Base-by-base conservation (phyloP, 2,329 filamentous ascomycete genomes). In the Thelonectria discophora region DNA sequence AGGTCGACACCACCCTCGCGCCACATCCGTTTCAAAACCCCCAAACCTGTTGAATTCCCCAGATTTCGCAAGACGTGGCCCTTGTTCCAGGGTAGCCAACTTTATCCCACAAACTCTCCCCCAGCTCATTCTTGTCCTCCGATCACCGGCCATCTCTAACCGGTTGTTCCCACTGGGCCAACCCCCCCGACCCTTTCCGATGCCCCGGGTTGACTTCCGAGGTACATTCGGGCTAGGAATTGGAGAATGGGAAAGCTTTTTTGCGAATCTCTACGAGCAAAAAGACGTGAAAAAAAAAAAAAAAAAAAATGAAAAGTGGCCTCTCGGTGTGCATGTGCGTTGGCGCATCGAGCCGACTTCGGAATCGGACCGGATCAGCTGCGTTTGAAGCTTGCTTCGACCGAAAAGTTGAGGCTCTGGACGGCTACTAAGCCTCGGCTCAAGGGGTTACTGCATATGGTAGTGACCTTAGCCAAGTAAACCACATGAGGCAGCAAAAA, bases 111-210 rank as follows among this genome's bases (percentile, higher is more conserved):
- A 24, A 4, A 4, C 7, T 24, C 24, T 24, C 24, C 39, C 7
- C 11, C 3, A 4, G 39, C 47, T 13, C 18, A 13, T 34, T 30
- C 10, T 24, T 7, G 7, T 11, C 42, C 52, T 27, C 50, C 24
- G 50, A 42, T 24, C 24, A 17, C 21, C 42, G 42, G 42, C 2
- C 9, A 18, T 6, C 43, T 20, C 17, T n/a, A n/a, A n/a, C n/a
- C n/a, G n/a, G n/a, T n/a, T n/a, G n/a, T n/a, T n/a, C n/a, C n/a
- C n/a, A n/a, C n/a, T n/a, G n/a, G n/a, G n/a, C 24, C 24, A 3
- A 13, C 18, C 45, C 45, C 45, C 11, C 24, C 53, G 53, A 45
- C 18, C 21, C n/a, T n/a, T 56, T 56, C 53, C 53, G 45, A 56
- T 27, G 45, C 21, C 9, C 34, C 45, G 45, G 20, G 45, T 46